Evolutionary conservation across 257 asterid species (phyloP), one percentile per base, ranked within the genome.

Genomic region (Fraxinus anomala): DNA sequence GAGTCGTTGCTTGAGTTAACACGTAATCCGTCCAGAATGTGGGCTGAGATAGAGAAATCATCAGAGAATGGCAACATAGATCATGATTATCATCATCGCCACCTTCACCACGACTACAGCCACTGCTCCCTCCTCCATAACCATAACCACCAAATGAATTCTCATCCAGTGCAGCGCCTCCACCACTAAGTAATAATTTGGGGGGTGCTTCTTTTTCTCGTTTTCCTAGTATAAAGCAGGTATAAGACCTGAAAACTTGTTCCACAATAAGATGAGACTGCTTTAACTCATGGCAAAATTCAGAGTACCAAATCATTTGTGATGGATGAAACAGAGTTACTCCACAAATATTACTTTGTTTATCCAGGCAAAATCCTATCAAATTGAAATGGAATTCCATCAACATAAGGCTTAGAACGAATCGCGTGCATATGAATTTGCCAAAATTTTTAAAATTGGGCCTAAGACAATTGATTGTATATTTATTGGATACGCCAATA

Each of bases 1-100:
- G 96, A 92, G 33, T 89, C 97, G 6, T 79, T 94, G 87, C 93
- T 92, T 0, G 97, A 91, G 89, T 87, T 94, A 34, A 88, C 97
- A 1, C 82, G 91, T 74, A 89, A 88, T 79, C 90, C 97, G 36
- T 80, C 84, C 14, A 84, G 82, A 83, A 84, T 83, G 34, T 86
- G 88, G 90, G 39, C 82, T 34, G 86, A 81, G 21, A 75, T 73
- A 61, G 80, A 84, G 51, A 42, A 11, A 42, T 11, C 51, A 42
- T 12, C 14, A 12, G 51, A 42, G n/a, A 79, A 72, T 33, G 74
- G 77, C 19, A 79, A 69, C 80, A 76, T 73, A 17, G 86, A 76
- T 56, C 47, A 76, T 23, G 79, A 79, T n/a, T 51, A 71, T 19
- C 37, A 44, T 28, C 26, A 21, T 6, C 72, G 26, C 14, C 49